Percentiles rank a stretch among this genome's conserved stretches.
Conservation (phyloP, 352 stramenopile species). For the Globisporangium iwayamae region DNA sequence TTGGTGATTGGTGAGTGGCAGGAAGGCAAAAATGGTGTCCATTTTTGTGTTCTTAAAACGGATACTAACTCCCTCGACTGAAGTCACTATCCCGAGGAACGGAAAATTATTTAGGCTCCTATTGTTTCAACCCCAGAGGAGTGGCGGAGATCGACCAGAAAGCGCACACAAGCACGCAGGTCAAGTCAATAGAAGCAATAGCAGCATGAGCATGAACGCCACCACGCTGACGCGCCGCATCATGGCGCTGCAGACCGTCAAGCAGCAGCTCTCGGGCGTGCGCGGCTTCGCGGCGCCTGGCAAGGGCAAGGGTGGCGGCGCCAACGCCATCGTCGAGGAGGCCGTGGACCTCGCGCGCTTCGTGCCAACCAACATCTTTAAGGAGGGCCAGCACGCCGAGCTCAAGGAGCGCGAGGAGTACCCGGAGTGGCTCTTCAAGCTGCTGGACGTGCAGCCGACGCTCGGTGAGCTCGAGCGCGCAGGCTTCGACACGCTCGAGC, state of each 20-base stretch:
- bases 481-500: constrained; percentile 74
- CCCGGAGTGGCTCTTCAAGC: constrained; percentile 79
- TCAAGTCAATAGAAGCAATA: neutral
- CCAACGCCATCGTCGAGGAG: constrained; percentile 53
- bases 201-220: constrained; percentile 23
- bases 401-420: constrained; percentile 81
- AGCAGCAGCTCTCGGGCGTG: constrained; percentile 27
- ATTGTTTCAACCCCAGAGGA: too few relatives aligned
- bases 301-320: constrained; percentile 62
- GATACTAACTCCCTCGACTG: too few relatives aligned
- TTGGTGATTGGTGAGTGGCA: too few relatives aligned
- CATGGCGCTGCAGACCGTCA: constrained; percentile 26
- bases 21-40: too few relatives aligned
- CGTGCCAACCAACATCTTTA: constrained; percentile 84
- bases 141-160: constrained; percentile 12
- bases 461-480: constrained; percentile 74
- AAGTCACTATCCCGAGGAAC: too few relatives aligned
- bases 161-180: neutral
- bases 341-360: constrained; percentile 71
- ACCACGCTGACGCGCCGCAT: constrained; percentile 41
- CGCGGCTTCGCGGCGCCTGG: constrained; percentile 55
- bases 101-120: too few relatives aligned
- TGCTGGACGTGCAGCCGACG: constrained; percentile 70
- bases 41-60: too few relatives aligned
- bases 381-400: constrained; percentile 78